These are phyloP conservation scores for Dioscorea dumetorum DNA, from an alignment of 106 monocot species.

Conservation along the genomic window DNA sequence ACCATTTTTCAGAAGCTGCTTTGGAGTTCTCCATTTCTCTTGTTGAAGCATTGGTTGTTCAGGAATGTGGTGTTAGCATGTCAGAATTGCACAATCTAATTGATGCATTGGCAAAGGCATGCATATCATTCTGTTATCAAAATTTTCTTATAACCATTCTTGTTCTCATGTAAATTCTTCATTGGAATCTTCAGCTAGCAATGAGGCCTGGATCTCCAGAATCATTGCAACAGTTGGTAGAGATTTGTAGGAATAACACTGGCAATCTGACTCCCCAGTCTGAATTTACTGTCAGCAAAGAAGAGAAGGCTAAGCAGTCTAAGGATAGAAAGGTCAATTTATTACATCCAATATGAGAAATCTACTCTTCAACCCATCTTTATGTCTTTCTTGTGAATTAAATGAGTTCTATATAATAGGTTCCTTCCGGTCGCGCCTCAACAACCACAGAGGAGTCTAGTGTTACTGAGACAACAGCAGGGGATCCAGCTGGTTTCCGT, in stretches of 20 bases:
- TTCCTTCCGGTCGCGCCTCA: constrained; percentile 27
- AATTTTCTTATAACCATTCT: too few relatives aligned
- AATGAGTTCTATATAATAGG: constrained; percentile 19
- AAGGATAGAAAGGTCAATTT: constrained; percentile 61
- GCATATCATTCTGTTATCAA: background rate
- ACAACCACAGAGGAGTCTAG: constrained; percentile 46
- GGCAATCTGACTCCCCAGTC: constrained; percentile 19
- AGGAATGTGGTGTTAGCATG: constrained; percentile 61
- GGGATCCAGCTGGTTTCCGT: constrained; percentile 69
- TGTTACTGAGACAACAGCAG: constrained; percentile 27
- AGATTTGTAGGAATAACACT: constrained; percentile 42
- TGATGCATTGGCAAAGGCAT: constrained; percentile 79
- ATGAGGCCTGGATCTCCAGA: constrained; percentile 61
- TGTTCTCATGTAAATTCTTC: background rate
- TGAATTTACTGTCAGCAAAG: constrained; percentile 39
- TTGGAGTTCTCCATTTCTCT: constrained; percentile 82
- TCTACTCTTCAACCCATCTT: background rate
- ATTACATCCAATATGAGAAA: background rate
- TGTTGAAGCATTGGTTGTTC: constrained; percentile 52
- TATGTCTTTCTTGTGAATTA: background rate
- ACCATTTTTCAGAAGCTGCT: constrained; percentile 50
- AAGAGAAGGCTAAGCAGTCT: constrained; percentile 60
- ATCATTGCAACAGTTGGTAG: constrained; percentile 62
- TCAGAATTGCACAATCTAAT: constrained; percentile 74
- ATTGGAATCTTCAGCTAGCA: constrained; percentile 53